Conservation (phyloP, 2,329 filamentous ascomycete species). For the Cadophora malorum region DNA sequence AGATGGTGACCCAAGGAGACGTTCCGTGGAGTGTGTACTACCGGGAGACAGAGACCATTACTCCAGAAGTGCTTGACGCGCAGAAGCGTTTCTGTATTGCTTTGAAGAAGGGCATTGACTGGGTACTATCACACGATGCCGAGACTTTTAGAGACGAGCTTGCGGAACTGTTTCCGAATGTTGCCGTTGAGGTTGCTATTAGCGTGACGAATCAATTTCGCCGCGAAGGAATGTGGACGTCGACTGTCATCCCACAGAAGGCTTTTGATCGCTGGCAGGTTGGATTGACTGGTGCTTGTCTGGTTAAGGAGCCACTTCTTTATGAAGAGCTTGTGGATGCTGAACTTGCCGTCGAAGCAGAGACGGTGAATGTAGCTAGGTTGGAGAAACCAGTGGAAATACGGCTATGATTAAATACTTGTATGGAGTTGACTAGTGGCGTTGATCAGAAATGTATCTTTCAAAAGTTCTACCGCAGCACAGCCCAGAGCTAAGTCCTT, state of each 20-base stretch:
- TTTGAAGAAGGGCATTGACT: slow-evolving; percentile 22
- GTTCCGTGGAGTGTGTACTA: slow-evolving; percentile 25
- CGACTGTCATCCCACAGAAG: slow-evolving; percentile 14
- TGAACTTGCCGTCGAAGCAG: slow-evolving; percentile 4
- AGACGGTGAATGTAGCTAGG: background rate
- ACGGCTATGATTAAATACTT: background rate
- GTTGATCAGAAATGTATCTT: background rate
- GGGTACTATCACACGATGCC: slow-evolving; percentile 23
- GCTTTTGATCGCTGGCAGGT: slow-evolving; percentile 20
- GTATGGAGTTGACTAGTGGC: background rate
- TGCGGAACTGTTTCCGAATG: slow-evolving; percentile 21
- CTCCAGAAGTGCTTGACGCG: slow-evolving; percentile 16
- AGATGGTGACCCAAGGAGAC: slow-evolving; percentile 25
- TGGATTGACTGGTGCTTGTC: slow-evolving; percentile 17
- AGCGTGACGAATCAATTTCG: slow-evolving; percentile 23
- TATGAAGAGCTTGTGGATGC: slow-evolving; percentile 20
- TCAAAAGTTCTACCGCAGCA: no score
- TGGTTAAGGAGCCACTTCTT: slow-evolving; percentile 21
- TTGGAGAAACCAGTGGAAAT: background rate
- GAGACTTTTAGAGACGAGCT: slow-evolving; percentile 23
- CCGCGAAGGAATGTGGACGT: slow-evolving; percentile 22
- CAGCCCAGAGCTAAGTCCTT: no score
- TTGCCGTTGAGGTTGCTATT: slow-evolving; percentile 23
- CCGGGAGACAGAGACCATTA: slow-evolving; percentile 17
- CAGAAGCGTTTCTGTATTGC: slow-evolving; percentile 23